Evolutionary conservation across 148 eudicot species (phyloP), one percentile per base, ranked within the genome.

Genomic region (Rhododendron vialii): DNA sequence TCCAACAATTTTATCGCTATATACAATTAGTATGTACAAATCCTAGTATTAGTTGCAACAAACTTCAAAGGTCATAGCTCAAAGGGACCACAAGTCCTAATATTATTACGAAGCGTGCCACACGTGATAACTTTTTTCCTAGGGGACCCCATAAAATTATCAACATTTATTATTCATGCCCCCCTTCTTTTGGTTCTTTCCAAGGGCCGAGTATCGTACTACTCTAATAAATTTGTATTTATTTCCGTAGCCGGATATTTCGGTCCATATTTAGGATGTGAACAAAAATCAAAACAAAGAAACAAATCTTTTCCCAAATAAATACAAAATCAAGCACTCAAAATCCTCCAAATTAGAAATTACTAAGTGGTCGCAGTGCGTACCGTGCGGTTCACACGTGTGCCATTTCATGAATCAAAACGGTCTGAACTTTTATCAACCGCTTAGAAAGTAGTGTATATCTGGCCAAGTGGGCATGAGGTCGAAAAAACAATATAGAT

Each of bases 301-400:
- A 57, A 82, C 84, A 82, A 82, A 82, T 18, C 71, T 30, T 24
- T 65, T 67, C 24, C 78, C 50, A 65, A 83, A 83, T 65, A 65
- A 65, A 67, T 65, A 83, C 78, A 65, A 45, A 45, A 65, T 67
- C 33, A 5, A 5, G 33, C 33, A 10, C 30, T 36, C 35, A 50
- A 18, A 38, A 79, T 26, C 59, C 59, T 7, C 59, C 1, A 35
- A 59, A 38, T n/a, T 38, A 36, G 26, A 36, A 55, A 55, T 17
- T 17, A 17, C 15, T 4, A 55, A 17, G 22, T 5, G 22, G 61
- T 55, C 1, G 61, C 61, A 6, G 5, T 1, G 4, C 0, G 22
- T 55, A 76, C 3, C 1, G 26, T 3, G n/a, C 7, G 1, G 12
- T 30, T 4, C 28, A 75, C 71, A 75, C 69, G n/a, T 75, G 63